Conservation (phyloP, 1,284 basidiomycete species). For the Singerocomus rubriflavus region DNA sequence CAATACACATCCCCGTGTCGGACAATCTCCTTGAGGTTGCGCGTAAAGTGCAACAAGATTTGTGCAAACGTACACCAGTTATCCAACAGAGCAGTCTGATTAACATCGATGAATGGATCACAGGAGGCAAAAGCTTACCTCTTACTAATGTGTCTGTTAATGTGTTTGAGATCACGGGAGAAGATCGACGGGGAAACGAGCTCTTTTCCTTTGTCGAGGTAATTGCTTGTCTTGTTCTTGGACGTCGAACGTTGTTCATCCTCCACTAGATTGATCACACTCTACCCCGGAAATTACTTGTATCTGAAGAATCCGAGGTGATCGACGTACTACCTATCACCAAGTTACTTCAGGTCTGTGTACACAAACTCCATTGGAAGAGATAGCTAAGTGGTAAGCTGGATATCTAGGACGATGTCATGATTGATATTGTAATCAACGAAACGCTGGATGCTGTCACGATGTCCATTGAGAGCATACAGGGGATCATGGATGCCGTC, state of each 20-base stretch:
- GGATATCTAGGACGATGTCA: conserved; percentile 39
- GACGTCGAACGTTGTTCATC: not conserved
- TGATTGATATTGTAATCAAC: conserved; percentile 41
- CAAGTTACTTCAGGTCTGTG: conserved; percentile 27
- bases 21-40: conserved; percentile 30
- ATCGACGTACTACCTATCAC: conserved; percentile 23
- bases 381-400: not conserved
- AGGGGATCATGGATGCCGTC: conserved; percentile 30
- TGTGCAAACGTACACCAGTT: conserved; percentile 38
- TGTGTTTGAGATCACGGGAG: conserved; percentile 37
- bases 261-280: conserved; percentile 33
- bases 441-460: conserved; percentile 33
- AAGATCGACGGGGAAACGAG: conserved; percentile 13
- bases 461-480: conserved; percentile 42
- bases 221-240: not conserved
- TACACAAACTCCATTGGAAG: not conserved
- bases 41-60: conserved; percentile 35
- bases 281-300: conserved; percentile 24
- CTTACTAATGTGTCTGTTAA: conserved; percentile 49
- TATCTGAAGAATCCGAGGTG: conserved; percentile 10
- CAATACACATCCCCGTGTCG: conserved; percentile 35
- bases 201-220: conserved; percentile 12
- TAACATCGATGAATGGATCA: conserved; percentile 38
- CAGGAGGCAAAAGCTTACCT: conserved; percentile 29
- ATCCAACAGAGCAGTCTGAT: conserved; percentile 44